These are phyloP conservation scores for Coemansia sp. DNA, from an alignment of 192 early-diverging fungal species.

Conservation along the genomic window DNA sequence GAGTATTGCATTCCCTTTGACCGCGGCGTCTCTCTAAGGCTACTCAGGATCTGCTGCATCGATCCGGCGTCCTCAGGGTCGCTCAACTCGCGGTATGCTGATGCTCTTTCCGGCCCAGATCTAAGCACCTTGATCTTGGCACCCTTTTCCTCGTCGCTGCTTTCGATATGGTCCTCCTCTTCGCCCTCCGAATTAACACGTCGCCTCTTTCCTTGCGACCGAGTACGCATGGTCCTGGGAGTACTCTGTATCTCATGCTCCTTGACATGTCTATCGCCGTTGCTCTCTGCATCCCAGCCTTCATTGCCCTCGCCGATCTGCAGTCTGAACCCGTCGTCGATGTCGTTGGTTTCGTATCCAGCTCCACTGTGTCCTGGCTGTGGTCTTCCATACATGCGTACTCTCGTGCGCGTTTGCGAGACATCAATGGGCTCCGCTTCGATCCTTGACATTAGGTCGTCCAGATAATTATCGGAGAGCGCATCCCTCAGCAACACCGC, in stretches of 20 bases:
- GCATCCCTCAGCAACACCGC: constrained; percentile 31
- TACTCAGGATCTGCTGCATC: not conserved
- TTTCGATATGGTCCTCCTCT: not conserved
- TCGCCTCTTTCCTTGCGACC: not conserved
- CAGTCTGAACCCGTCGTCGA: constrained; percentile 13
- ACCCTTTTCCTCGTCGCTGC: not conserved
- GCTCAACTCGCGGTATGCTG: not conserved
- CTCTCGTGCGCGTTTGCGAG: constrained; percentile 9
- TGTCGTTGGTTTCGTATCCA: not conserved
- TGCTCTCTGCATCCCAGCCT: constrained; percentile 2
- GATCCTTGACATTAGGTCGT: constrained; percentile 25
- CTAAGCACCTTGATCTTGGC: not conserved
- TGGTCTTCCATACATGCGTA: constrained; percentile 10
- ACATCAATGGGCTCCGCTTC: constrained; percentile 27
- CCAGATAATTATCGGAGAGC: constrained; percentile 22
- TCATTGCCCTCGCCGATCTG: constrained; percentile 7
- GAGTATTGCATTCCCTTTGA: not conserved
- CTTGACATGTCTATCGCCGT: not conserved
- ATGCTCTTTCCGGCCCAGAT: not conserved
- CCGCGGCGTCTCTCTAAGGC: not conserved
- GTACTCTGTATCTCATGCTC: not conserved
- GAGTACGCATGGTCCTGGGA: not conserved
- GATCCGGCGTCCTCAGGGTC: not conserved
- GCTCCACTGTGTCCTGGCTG: not conserved
- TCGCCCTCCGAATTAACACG: not conserved